Percentiles rank a stretch among this genome's conserved stretches.
Evolutionary conservation across 208 protist genomes (phyloP).

Genomic region (Crithidia sp.): DNA sequence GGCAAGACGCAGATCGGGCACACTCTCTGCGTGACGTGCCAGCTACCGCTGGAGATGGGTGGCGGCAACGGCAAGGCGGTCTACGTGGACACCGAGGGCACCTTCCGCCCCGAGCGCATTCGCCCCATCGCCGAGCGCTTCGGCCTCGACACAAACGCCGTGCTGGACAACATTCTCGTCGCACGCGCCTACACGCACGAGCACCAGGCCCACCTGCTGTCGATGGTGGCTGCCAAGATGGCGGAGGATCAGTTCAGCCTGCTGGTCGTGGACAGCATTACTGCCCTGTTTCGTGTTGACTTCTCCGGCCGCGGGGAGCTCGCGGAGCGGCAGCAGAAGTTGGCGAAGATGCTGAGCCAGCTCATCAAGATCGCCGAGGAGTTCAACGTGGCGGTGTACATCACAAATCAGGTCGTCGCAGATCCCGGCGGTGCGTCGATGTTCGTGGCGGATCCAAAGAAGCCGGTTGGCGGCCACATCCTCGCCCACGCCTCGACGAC

Average conservation of each 20-base stretch:
- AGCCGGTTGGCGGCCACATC: constrained; percentile 98
- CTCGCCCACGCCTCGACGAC: constrained; percentile 99
- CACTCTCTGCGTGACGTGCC: constrained; percentile 97
- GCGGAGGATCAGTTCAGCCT: constrained; percentile 92
- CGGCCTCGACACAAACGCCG: constrained; percentile 89
- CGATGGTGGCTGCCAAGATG: constrained; percentile 92
- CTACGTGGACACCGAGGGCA: constrained; percentile 99
- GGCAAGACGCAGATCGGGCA: constrained; percentile 99
- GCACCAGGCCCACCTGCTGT: constrained; percentile 93
- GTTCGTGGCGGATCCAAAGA: constrained; percentile 98
- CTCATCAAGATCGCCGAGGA: constrained; percentile 98
- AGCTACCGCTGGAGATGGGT: constrained; percentile 92
- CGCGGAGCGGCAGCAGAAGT: constrained; percentile 96
- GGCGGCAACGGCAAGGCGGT: constrained; percentile 94
- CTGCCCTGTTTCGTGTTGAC: constrained; percentile 98
- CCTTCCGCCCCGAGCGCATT: constrained; percentile 97
- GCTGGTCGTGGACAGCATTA: constrained; percentile 98
- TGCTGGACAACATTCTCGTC: constrained; percentile 98
- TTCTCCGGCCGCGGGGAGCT: constrained; percentile 98
- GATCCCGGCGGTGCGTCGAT: constrained; percentile 97
- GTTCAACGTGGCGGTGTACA: constrained; percentile 99
- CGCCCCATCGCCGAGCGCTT: constrained; percentile 96
- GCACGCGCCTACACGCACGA: constrained; percentile 97
- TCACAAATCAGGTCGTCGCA: constrained; percentile 99
- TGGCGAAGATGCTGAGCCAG: constrained; percentile 90